Evolutionary conservation across 139 green algal species (phyloP), one percentile per base, ranked within the genome.

Genomic region (Gonium pectorale): DNA sequence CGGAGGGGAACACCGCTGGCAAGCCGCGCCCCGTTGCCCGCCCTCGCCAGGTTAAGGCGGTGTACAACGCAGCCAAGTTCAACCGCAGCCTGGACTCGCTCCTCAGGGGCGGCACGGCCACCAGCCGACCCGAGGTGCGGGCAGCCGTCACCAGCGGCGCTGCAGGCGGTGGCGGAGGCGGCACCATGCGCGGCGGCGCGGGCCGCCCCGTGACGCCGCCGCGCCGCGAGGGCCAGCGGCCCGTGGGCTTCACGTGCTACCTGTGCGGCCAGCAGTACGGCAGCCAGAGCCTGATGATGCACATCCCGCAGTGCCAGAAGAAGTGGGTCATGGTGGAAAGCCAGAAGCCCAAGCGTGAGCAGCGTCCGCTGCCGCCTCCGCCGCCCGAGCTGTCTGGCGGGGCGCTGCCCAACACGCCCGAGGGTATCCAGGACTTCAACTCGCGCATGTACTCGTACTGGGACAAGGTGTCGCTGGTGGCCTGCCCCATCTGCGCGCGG

Each of bases 301-400:
- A 92, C 67, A 88, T 92, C 52, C 79, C 69, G 19, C 77, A 89
- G 84, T 90, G 89, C 79, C 83, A 90, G 80, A 90, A 91, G 79
- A 91, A 89, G 81, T 90, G 86, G 86, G 35, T 87, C 22, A 86
- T 79, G 73, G 80, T 85, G 38, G 82, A 90, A 51, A 81, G 79
- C 54, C 15, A 38, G 11, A 91, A 91, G 81, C 87, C 77, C 13
- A 35, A 54, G 8, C 40, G 60, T 0, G 90, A 93, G 74, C 86
- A 87, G 33, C 72, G 88, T 6, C 68, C 90, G 29, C 69, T 93
- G 80, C 90, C 90, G 9, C 81, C 79, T 3, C 63, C 80, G 26
- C 79, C 79, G 2, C 59, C 82, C 9, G 51, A 89, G 56, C 46
- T 87, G 59, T 54, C 60, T 27, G 63, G 60, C 0, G 82, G 74